phyloP scores from a whole-genome alignment of 805 yeast species.

The Yarrowia sp. region DNA sequence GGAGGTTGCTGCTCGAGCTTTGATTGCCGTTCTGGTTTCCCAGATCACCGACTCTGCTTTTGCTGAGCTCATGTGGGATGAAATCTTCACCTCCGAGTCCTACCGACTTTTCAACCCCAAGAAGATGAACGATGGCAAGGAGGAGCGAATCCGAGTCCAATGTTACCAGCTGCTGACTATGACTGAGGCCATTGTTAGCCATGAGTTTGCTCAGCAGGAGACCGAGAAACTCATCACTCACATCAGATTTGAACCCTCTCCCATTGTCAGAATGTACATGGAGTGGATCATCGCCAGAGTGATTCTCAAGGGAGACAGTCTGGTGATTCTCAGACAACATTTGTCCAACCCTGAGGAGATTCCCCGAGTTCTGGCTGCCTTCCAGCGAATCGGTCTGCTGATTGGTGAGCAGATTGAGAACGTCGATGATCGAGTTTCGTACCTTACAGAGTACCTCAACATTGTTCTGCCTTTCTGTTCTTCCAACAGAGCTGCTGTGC shows the following conservation, averaged over 20 bases:
- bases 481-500: constrained; percentile 73
- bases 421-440: constrained; percentile 32
- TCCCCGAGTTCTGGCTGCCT: constrained; percentile 58
- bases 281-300: constrained; percentile 71
- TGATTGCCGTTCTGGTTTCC: constrained; percentile 29
- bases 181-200: constrained; percentile 27
- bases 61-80: constrained; percentile 29
- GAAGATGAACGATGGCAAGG: constrained; percentile 62
- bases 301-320: constrained; percentile 32
- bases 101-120: constrained; percentile 49
- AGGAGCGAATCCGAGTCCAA: constrained; percentile 62
- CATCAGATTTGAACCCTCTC: constrained; percentile 67
- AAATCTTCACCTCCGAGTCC: constrained; percentile 40
- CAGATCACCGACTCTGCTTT: not conserved
- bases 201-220: not conserved
- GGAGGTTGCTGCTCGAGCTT: constrained; percentile 54
- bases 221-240: constrained; percentile 32
- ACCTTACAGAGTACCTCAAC: constrained; percentile 45
- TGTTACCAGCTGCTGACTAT: constrained; percentile 52
- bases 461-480: constrained; percentile 67
- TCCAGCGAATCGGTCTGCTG: constrained; percentile 60
- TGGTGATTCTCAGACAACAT: not conserved
- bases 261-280: constrained; percentile 65
- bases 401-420: constrained; percentile 45
- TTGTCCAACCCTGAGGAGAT: constrained; percentile 33